Base-by-base conservation (phyloP, 1,139 yeast species). In the Hyphopichia pseudoburtonii region DNA sequence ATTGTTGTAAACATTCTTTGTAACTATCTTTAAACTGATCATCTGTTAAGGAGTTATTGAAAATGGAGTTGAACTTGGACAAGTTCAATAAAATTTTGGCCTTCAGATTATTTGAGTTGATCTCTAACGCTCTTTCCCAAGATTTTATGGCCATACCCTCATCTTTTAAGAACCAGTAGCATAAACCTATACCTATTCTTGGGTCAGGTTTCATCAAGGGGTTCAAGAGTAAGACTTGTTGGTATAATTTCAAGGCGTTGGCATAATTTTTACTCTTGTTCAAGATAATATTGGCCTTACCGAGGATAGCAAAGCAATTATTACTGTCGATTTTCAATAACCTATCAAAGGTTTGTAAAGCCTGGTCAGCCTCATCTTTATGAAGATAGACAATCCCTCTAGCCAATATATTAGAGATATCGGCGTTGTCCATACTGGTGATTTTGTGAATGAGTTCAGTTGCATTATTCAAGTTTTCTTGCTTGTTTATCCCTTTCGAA, bases 151-250 rank as follows among this genome's bases (percentile, higher is more conserved):
- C 97, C 70, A 88, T 77, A 33, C 75, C 74, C 46, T 78, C 77
- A 56, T 88, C 96, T 38, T 83, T 84, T 42, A 92, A 67, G 44
- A 80, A 79, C 97, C 97, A 92, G 56, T 83, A 90, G 60, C 97
- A 90, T 50, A 92, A 69, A 29, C 98, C 99, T 46, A 92, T 82
- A 17, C 98, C 99, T 41, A 92, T 76, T 62, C 99, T 74, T 16
- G 98, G 95, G 60, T 92, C 98, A 1, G 97, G 97, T 46, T 76
- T 75, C 54, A 85, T 68, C 28, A 80, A 56, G 2, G 97, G 97
- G 45, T 88, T 82, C 36, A 83, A 70, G 33, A 82, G 74, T 47
- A 92, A 70, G 8, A 87, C 83, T 46, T 83, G 86, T 64, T 92
- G 99, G 60, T 86, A 92, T 32, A 86, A 61, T 56, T 83, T 84